phyloP scores from a whole-genome alignment of 2,329 filamentous ascomycete genomes.

The Taxawa tesnikishii region DNA sequence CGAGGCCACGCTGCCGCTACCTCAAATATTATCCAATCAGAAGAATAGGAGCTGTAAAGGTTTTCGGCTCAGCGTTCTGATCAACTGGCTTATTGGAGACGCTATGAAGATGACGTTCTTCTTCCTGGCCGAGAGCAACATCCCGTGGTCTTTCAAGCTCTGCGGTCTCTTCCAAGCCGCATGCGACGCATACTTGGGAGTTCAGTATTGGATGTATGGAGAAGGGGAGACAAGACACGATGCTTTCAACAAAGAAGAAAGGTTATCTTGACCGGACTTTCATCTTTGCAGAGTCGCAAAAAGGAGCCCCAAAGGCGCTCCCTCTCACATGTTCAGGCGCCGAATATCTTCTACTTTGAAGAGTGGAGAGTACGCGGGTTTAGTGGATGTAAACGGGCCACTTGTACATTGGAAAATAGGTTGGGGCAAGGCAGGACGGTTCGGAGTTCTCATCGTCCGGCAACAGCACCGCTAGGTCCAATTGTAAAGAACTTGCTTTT shows the following conservation, averaged over 20 bases:
- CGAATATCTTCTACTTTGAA: neutral
- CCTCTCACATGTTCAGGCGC: too few relatives aligned
- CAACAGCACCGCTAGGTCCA: too few relatives aligned
- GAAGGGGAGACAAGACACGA: conserved; percentile 26
- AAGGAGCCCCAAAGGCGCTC: too few relatives aligned
- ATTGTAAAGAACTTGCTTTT: too few relatives aligned
- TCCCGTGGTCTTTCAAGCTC: conserved; percentile 69
- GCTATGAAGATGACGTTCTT: conserved; percentile 69
- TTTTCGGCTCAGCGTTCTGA: conserved; percentile 63
- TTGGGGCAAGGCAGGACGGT: too few relatives aligned
- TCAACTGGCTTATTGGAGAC: conserved; percentile 69
- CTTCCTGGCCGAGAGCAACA: conserved; percentile 59
- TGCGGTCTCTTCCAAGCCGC: conserved; percentile 71
- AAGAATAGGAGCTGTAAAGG: conserved; percentile 60
- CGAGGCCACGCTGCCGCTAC: conserved; percentile 70
- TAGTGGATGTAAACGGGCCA: too few relatives aligned
- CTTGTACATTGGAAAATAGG: too few relatives aligned
- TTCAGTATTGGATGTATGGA: conserved; percentile 63
- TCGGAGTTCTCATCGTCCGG: too few relatives aligned
- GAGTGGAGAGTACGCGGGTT: too few relatives aligned
- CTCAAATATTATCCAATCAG: conserved; percentile 63
- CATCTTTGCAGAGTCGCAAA: too few relatives aligned
- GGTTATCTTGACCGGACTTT: conserved; percentile 3
- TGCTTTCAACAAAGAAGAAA: conserved; percentile 7
- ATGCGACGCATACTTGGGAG: conserved; percentile 62